Evolutionary conservation across 2,329 filamentous ascomycete species (phyloP).

Genomic region (Neobulgaria alba): DNA sequence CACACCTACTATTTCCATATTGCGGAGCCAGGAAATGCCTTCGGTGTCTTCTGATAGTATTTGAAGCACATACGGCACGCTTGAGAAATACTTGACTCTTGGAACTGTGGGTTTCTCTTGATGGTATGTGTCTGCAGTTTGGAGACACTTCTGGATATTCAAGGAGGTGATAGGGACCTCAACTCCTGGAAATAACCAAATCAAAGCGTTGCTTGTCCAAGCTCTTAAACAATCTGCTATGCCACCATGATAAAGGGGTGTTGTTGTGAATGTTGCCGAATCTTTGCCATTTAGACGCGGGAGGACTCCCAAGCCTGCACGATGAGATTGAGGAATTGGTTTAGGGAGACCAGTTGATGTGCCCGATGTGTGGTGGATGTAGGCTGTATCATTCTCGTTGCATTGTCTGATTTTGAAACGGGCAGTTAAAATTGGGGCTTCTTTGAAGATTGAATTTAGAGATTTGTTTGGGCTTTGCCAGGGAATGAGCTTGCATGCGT

Average conservation of each 20-base stretch:
- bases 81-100: conserved; percentile 49
- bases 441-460: not conserved
- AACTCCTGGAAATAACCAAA: conserved; percentile 55
- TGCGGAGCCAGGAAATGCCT: conserved; percentile 36
- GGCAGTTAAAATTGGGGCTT: not conserved
- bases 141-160: conserved; percentile 43
- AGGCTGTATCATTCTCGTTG: conserved; percentile 37
- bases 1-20: conserved; percentile 54
- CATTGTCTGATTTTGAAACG: not conserved
- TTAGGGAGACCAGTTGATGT: conserved; percentile 57
- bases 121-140: conserved; percentile 7
- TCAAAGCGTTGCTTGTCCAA: conserved; percentile 49
- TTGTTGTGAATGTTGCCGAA: conserved; percentile 52
- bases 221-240: conserved; percentile 53
- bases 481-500: conserved; percentile 8
- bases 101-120: conserved; percentile 11
- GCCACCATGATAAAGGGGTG: conserved; percentile 57
- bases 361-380: conserved; percentile 55
- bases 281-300: conserved; percentile 35
- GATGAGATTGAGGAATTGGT: conserved; percentile 50
- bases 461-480: conserved; percentile 1
- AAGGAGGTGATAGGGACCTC: conserved; percentile 45
- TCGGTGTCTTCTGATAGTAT: conserved; percentile 37
- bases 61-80: conserved; percentile 50
- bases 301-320: conserved; percentile 44